Percentiles rank a stretch among this genome's conserved stretches.
Conservation (phyloP, 805 yeast species). For the Sugiyamaella floridensis region DNA sequence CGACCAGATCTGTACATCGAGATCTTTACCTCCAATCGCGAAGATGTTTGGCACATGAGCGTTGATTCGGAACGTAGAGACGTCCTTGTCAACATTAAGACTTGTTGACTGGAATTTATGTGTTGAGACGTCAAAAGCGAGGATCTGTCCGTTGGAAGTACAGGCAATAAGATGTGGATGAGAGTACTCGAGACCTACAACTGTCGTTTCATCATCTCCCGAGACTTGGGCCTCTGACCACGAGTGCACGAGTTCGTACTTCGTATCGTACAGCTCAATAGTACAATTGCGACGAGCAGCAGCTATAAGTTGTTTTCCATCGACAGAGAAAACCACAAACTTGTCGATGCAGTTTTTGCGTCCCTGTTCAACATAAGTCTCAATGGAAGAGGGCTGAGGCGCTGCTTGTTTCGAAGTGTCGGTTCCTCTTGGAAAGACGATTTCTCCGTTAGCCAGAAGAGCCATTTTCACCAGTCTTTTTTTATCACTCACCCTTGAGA, state of each 20-base stretch:
- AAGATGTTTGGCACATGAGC: conserved; percentile 33
- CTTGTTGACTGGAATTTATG: conserved; percentile 9
- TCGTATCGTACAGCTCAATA: conserved; percentile 19
- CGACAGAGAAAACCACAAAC: conserved; percentile 2
- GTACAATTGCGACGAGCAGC: conserved; percentile 16
- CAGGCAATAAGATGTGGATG: conserved; percentile 22
- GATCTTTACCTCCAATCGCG: conserved; percentile 85
- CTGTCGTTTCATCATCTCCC: conserved; percentile 5
- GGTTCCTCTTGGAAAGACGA: conserved; percentile 58
- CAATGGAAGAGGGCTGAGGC: conserved; percentile 53
- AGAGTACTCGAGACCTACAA: conserved; percentile 18
- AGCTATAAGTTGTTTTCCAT: conserved; percentile 2
- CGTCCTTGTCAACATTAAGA: background rate
- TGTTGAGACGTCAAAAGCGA: conserved; percentile 18
- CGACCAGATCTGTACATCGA: conserved; percentile 47
- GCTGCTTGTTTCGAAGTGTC: conserved; percentile 72
- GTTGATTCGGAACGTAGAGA: conserved; percentile 19
- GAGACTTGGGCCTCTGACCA: conserved; percentile 5
- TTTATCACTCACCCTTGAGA: conserved; percentile 34
- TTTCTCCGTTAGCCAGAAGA: conserved; percentile 32
- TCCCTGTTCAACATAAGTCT: conserved; percentile 37
- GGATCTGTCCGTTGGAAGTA: conserved; percentile 29
- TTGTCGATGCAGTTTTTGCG: conserved; percentile 30
- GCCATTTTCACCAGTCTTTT: background rate
- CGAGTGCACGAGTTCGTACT: conserved; percentile 15